phyloP scores from a whole-genome alignment of 352 stramenopile genomes.

The Blastocystis sp. region DNA sequence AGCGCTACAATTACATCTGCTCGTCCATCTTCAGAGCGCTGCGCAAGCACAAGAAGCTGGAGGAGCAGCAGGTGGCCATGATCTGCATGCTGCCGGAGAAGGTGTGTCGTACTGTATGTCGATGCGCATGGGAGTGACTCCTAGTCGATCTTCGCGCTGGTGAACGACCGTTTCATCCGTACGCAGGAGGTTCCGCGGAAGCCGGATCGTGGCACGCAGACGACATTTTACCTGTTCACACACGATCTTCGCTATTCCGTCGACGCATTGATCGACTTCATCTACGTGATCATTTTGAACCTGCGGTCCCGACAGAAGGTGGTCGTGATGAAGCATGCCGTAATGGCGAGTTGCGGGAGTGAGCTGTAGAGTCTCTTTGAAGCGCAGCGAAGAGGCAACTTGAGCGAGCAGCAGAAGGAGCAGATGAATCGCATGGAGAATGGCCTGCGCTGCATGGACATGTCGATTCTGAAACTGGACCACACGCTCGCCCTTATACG shows the following conservation, averaged over 20 bases:
- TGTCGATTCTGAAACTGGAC: constrained; percentile 61
- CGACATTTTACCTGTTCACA: constrained; percentile 53
- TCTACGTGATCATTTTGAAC: constrained; percentile 60
- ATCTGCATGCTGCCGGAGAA: constrained; percentile 55
- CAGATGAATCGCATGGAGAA: constrained; percentile 58
- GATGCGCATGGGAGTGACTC: not conserved
- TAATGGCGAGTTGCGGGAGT: not conserved
- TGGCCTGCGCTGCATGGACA: constrained; percentile 52
- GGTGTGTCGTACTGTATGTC: constrained; percentile 4
- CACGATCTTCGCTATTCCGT: constrained; percentile 26
- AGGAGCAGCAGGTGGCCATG: constrained; percentile 45
- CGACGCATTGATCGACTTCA: constrained; percentile 38
- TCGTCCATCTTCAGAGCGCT: constrained; percentile 28
- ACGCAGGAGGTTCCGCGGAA: constrained; percentile 47
- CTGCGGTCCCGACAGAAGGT: constrained; percentile 39
- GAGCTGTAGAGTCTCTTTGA: constrained; percentile 32
- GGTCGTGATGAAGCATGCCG: constrained; percentile 47
- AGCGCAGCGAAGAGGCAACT: constrained; percentile 28
- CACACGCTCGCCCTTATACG: constrained; percentile 46
- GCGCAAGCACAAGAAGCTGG: constrained; percentile 41
- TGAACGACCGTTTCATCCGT: constrained; percentile 33
- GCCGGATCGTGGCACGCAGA: constrained; percentile 39
- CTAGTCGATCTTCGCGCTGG: constrained; percentile 35
- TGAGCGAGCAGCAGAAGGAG: constrained; percentile 29
- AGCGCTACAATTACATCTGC: constrained; percentile 1